phyloP scores from a whole-genome alignment of 768 basidiomycete genomes.

The Coprinopsis cinerea region DNA sequence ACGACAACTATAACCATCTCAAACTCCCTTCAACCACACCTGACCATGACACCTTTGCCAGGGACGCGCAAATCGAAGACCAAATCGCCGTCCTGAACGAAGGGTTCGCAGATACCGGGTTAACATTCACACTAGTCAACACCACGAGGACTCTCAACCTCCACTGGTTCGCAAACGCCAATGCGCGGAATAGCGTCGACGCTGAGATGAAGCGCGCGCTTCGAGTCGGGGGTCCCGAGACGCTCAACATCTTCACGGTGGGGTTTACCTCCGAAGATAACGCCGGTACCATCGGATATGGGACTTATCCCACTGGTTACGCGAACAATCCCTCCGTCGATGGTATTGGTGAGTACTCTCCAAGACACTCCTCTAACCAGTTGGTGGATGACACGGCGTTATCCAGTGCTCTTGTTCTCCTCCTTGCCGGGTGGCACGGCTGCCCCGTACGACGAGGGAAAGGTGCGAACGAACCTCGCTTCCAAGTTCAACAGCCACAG shows the following conservation, averaged over 20 bases:
- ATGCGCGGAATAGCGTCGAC: constrained; percentile 29
- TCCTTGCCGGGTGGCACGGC: constrained; percentile 39
- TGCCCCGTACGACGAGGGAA: constrained; percentile 35
- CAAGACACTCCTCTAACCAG: no score
- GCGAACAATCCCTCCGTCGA: constrained; percentile 36
- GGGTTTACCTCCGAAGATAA: constrained; percentile 35
- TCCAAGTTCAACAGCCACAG: constrained; percentile 6
- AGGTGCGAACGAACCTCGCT: constrained; percentile 16
- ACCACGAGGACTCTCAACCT: constrained; percentile 38
- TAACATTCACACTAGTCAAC: constrained; percentile 34
- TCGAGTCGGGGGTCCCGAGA: constrained; percentile 32
- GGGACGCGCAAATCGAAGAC: constrained; percentile 29
- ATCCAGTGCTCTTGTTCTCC: constrained; percentile 32
- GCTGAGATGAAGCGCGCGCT: constrained; percentile 43
- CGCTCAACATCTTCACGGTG: constrained; percentile 47
- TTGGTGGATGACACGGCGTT: no score
- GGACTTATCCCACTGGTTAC: constrained; percentile 46
- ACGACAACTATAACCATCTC: background rate
- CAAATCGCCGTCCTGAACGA: constrained; percentile 37
- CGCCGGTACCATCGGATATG: constrained; percentile 44
- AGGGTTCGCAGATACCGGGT: constrained; percentile 31
- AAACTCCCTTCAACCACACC: background rate
- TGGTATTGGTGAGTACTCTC: constrained; percentile 25
- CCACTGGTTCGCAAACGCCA: constrained; percentile 43
- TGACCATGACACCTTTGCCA: constrained; percentile 8